phyloP scores from a whole-genome alignment of 202 grass and related monocot species.

The Panicum virgatum region DNA sequence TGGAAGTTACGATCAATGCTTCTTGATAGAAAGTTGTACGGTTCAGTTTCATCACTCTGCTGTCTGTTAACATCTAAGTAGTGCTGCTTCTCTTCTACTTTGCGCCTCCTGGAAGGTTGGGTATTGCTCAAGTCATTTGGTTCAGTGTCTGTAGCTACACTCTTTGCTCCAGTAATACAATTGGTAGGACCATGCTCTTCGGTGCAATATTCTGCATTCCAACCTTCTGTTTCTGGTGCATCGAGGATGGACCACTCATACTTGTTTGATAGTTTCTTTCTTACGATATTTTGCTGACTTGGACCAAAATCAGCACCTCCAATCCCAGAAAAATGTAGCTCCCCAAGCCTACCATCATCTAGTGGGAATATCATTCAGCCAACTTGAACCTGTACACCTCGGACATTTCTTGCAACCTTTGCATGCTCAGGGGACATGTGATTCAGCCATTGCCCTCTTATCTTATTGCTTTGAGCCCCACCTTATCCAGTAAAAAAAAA shows the following conservation, averaged over 20 bases:
- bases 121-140: slow-evolving; percentile 51
- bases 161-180: slow-evolving; percentile 73
- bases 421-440: slow-evolving; percentile 73
- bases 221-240: slow-evolving; percentile 93
- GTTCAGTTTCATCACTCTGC: slow-evolving; percentile 42
- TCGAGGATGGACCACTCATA: slow-evolving; percentile 95
- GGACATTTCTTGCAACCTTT: slow-evolving; percentile 63
- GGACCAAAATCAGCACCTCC: slow-evolving; percentile 73
- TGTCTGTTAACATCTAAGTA: slow-evolving; percentile 57
- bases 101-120: slow-evolving; percentile 46
- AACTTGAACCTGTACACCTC: slow-evolving; percentile 71
- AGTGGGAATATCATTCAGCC: slow-evolving; percentile 76
- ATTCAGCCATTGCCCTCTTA: slow-evolving; percentile 72
- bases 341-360: slow-evolving; percentile 86
- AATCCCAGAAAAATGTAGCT: slow-evolving; percentile 82
- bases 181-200: slow-evolving; percentile 86
- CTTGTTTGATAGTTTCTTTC: slow-evolving; percentile 72
- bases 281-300: slow-evolving; percentile 54
- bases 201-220: slow-evolving; percentile 96
- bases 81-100: slow-evolving; percentile 63
- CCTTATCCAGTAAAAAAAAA: slow-evolving; percentile 54
- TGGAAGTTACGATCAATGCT: slow-evolving; percentile 75
- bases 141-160: slow-evolving; percentile 32
- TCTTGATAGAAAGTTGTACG: slow-evolving; percentile 77
- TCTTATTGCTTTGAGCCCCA: slow-evolving; percentile 54